Evolutionary conservation across 306 rosid species (phyloP), one percentile per base, ranked within the genome.

Genomic region (Sphenostylis stenocarpa): DNA sequence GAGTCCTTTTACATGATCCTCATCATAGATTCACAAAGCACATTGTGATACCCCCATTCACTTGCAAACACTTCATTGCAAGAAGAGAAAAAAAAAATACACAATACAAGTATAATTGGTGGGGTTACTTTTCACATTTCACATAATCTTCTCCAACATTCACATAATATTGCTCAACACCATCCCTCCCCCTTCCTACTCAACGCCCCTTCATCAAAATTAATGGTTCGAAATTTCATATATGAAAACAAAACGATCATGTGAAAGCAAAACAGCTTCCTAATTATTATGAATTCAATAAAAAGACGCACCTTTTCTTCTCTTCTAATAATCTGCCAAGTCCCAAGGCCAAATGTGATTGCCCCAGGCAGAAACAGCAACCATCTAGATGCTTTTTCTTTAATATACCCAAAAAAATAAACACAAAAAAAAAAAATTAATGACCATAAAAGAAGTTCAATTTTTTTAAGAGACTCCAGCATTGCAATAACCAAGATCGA

Each of bases 261-360:
- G 57, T 23, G 34, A 49, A 63, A 17, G n/a, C 58, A 53, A 20
- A 39, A 43, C 21, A 65, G 26, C 43, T 55, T 44, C 39, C 69
- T 20, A 72, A 44, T 24, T 24, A 61, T 39, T 15, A 68, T 52
- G 52, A 81, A 62, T 28, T 55, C 17, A 73, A 52, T 77, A 70
- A 47, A 63, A 19, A 0, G n/a, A 53, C 16, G 15, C 71, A 14
- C 99, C 96, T 95, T 95, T 0, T 95, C 97, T 75, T 91, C 87
- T 88, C 97, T 89, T 85, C 99, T 90, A 60, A 91, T 52, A 76
- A 95, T 81, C 86, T 95, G 97, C 98, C 99, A 95, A 58, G 94
- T 95, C 15, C 99, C 99, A 77, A 95, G 97, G 28, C 98, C 99
- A 91, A 95, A 92, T 48, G 94, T 80, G 57, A 92, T 84, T 55